Percentiles rank a stretch among this genome's conserved stretches.
These are phyloP conservation scores for Ampelomyces quisqualis DNA, from an alignment of 2,329 filamentous ascomycete genomes.

Conservation along the genomic window DNA sequence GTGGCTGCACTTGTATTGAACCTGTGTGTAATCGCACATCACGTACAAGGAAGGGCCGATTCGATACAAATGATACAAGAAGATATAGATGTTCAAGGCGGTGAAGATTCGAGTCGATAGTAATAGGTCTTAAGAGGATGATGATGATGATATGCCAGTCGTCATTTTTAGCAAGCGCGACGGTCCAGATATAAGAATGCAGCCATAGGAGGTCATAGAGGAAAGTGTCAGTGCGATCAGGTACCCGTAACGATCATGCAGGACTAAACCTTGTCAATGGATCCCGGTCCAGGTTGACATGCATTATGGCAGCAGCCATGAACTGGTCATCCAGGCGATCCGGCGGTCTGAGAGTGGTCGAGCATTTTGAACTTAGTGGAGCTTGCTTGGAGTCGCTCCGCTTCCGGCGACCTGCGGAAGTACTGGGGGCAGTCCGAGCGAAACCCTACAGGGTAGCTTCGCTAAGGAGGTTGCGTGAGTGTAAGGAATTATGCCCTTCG, in stretches of 20 bases:
- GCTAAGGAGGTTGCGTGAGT: constrained; percentile 34
- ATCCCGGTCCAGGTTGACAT: constrained; percentile 19
- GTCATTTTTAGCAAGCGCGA: constrained; percentile 13
- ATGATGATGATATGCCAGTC: too few species aligned
- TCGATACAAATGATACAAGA: too few species aligned
- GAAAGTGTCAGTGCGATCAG: constrained; percentile 20
- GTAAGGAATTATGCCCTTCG: constrained; percentile 16
- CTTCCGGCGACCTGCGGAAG: constrained; percentile 22
- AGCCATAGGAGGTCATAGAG: constrained; percentile 12
- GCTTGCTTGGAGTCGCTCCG: constrained; percentile 27
- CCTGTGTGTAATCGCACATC: constrained; percentile 63
- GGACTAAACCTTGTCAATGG: constrained; percentile 16
- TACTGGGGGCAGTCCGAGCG: constrained; percentile 14
- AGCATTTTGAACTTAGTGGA: constrained; percentile 23
- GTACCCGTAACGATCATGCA: constrained; percentile 26
- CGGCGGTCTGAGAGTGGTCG: constrained; percentile 21
- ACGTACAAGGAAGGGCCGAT: background rate
- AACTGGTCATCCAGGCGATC: constrained; percentile 19
- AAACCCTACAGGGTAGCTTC: constrained; percentile 18
- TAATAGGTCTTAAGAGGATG: too few species aligned
- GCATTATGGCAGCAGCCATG: constrained; percentile 20
- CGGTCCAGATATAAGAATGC: too few species aligned
- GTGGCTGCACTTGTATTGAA: constrained; percentile 59
- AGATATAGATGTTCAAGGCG: too few species aligned
- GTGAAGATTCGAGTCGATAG: too few species aligned